Evolutionary conservation across 768 basidiomycete species (phyloP), one percentile per base, ranked within the genome.

Genomic region (Leccinellum luteum): DNA sequence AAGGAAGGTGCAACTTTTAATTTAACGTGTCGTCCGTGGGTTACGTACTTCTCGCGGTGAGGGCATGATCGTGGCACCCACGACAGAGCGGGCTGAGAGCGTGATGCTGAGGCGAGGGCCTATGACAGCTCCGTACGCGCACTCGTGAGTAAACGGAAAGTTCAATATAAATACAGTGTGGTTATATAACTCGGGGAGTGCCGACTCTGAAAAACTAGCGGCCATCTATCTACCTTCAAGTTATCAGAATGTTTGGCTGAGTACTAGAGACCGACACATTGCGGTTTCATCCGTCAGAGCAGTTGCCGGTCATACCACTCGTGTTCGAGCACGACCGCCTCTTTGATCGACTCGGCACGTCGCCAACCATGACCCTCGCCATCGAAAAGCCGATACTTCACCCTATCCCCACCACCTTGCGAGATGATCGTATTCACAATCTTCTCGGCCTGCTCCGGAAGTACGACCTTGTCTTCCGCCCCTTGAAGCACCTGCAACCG

Each of bases 401-500:
- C 75, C 21, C 60, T 60, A 30, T 65, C 63, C 13, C 27, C 51
- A 15, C 66, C 68, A 1, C 68, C 64, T 0, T 48, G 59, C 31
- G 50, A 54, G 7, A 58, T 44, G 54, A 68, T 67, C 57, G 59
- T 68, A 15, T 66, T 59, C 49, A 74, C 69, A 31, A 73, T 75
- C 3, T 61, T 63, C 48, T 67, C 57, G 0, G 89, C 80, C 64
- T 92, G 89, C 17, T 76, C 78, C 3, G 85, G 86, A 0, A 84
- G 89, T 0, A 92, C 90, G 31, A 89, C 78, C 58, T 71, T 74
- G 68, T 89, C 87, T 1, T 76, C 67, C 1, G 79, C 74, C 8
- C 88, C 88, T 73, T 91, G 88, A n/a, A 90, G 71, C 21, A 89
- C 81, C 88, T 89, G 54, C 45, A 49, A 6, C 21, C 60, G 47